These are phyloP conservation scores for Cladorrhinum sp. DNA, from an alignment of 2,329 filamentous ascomycete species.

Conservation along the genomic window DNA sequence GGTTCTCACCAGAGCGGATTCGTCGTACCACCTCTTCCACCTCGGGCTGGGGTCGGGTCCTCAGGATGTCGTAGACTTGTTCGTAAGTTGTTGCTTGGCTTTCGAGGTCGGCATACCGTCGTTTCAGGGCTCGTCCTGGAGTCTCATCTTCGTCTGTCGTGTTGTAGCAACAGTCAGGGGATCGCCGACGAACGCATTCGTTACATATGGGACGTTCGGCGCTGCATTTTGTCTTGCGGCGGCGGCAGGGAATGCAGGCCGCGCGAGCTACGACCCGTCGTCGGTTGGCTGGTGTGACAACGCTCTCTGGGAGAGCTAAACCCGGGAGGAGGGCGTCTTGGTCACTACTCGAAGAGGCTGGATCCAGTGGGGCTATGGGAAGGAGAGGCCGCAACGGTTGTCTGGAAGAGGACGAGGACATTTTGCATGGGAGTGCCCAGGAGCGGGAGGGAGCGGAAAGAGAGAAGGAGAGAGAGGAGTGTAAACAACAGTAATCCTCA, in stretches of 20 bases:
- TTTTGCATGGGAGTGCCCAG: background rate
- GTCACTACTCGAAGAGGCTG: background rate
- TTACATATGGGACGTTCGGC: slow-evolving; percentile 11
- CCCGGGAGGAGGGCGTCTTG: background rate
- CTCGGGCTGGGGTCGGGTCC: slow-evolving; percentile 10
- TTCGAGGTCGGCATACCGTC: slow-evolving; percentile 12
- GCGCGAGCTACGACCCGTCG: slow-evolving; percentile 1
- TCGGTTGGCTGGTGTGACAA: background rate
- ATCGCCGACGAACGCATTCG: slow-evolving; percentile 7
- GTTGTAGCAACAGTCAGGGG: slow-evolving; percentile 11
- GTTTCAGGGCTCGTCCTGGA: slow-evolving; percentile 9
- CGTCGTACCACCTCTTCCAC: slow-evolving; percentile 11
- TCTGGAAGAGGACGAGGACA: background rate
- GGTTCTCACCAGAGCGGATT: slow-evolving; percentile 13
- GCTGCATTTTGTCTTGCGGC: slow-evolving; percentile 6
- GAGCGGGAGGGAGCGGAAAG: background rate
- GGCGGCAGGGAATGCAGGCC: slow-evolving; percentile 3
- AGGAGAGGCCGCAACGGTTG: slow-evolving; percentile 3
- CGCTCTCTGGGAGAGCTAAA: background rate
- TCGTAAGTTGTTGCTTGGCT: slow-evolving; percentile 6
- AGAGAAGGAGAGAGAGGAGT: background rate
- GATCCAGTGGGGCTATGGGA: background rate
- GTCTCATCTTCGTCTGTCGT: slow-evolving; percentile 11
- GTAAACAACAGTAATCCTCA: too few species aligned
- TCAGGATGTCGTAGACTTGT: slow-evolving; percentile 11